Evolutionary conservation across 176 grass and related monocot genomes (phyloP).

Genomic region (Avena insularis): DNA sequence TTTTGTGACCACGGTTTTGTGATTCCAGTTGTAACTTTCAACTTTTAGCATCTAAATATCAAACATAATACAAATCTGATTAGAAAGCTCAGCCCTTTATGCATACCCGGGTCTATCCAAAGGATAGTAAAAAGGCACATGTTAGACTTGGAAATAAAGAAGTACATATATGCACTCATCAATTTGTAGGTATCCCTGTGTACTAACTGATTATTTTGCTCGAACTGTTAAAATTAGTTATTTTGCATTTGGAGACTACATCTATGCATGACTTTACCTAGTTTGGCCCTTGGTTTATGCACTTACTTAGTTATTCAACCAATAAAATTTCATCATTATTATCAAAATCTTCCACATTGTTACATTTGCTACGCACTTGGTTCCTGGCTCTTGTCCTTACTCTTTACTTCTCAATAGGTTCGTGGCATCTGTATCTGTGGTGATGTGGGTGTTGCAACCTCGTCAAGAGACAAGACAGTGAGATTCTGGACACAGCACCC

Average conservation of each 20-base stretch:
- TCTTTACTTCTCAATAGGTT: constrained; percentile 50
- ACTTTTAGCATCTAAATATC: neutral
- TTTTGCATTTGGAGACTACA: neutral
- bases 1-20: neutral
- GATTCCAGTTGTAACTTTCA: neutral
- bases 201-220: constrained; percentile 19
- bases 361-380: neutral
- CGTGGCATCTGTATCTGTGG: constrained; percentile 93
- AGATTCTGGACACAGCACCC: constrained; percentile 68
- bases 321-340: neutral
- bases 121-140: constrained; percentile 14
- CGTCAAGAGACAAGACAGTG: constrained; percentile 80
- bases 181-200: neutral
- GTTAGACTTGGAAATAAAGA: neutral
- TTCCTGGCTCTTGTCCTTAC: constrained; percentile 8
- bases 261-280: neutral
- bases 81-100: neutral
- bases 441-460: constrained; percentile 79
- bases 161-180: neutral
- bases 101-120: neutral
- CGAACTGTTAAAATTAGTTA: neutral
- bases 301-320: neutral
- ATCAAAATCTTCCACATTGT: neutral
- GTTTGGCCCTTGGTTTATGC: neutral
- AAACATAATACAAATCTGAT: neutral